Evolutionary conservation across 768 basidiomycete genomes (phyloP).

Genomic region (Kwoniella sp.): DNA sequence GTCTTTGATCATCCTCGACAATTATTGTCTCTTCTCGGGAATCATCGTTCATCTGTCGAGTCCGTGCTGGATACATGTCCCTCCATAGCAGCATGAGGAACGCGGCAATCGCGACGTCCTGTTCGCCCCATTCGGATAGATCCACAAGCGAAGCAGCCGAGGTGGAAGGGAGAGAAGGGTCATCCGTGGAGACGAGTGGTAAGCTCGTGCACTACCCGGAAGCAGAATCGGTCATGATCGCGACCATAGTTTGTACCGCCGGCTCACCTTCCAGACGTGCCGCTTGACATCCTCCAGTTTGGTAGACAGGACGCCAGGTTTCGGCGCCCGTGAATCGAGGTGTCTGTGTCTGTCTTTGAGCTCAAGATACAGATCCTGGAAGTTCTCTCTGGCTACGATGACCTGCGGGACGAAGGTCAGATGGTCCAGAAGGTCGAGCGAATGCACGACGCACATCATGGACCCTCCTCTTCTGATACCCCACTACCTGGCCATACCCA

Average conservation of each 20-base stretch:
- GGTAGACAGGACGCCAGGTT: slow-evolving; percentile 19
- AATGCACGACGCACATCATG: slow-evolving; percentile 60
- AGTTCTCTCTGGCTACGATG: slow-evolving; percentile 66
- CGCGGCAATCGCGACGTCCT: slow-evolving; percentile 94
- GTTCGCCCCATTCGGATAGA: slow-evolving; percentile 32
- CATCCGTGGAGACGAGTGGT: slow-evolving; percentile 6
- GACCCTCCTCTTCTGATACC: slow-evolving; percentile 77
- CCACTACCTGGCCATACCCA: slow-evolving; percentile 73
- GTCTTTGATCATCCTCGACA: slow-evolving; percentile 26
- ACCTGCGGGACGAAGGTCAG: slow-evolving; percentile 42
- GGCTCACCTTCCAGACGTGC: slow-evolving; percentile 48
- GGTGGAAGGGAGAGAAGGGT: slow-evolving; percentile 1
- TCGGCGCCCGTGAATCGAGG: slow-evolving; percentile 51
- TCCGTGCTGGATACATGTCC: slow-evolving; percentile 56
- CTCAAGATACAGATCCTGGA: slow-evolving; percentile 83
- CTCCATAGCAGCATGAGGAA: slow-evolving; percentile 92
- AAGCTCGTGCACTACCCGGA: slow-evolving; percentile 3
- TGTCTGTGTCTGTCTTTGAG: slow-evolving; percentile 81
- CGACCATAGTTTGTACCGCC: no score
- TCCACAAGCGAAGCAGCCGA: slow-evolving; percentile 11
- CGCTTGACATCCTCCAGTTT: slow-evolving; percentile 48
- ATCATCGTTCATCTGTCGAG: background rate
- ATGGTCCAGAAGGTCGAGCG: slow-evolving; percentile 6
- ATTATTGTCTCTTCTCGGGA: background rate
- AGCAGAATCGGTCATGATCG: no score